Percentiles rank a stretch among this genome's conserved stretches.
Evolutionary conservation across 2,329 filamentous ascomycete genomes (phyloP).

Genomic region (Ophidiomyces ophidiicola): DNA sequence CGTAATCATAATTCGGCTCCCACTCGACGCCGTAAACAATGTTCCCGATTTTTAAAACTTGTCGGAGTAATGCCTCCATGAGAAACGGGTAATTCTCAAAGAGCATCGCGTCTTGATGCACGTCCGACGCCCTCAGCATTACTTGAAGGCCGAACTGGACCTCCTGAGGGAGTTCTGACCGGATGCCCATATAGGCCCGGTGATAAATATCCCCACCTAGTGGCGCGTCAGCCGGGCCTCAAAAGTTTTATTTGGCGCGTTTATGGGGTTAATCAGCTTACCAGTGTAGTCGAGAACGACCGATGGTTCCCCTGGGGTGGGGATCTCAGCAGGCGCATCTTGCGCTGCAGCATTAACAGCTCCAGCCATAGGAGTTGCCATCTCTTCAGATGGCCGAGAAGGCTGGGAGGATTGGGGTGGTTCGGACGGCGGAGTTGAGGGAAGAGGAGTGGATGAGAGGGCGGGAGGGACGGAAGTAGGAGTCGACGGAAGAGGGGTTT

Average conservation of each 20-base stretch:
- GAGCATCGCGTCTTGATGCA: conserved; percentile 88
- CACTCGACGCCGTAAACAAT: conserved; percentile 75
- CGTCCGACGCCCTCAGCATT: conserved; percentile 86
- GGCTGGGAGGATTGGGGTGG: background rate
- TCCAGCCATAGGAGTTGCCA: conserved; percentile 9
- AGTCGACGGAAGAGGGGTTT: background rate
- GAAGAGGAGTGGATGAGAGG: background rate
- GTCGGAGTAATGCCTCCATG: conserved; percentile 76
- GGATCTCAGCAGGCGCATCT: conserved; percentile 5
- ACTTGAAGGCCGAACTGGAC: conserved; percentile 90
- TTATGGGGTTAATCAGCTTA: background rate
- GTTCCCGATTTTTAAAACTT: conserved; percentile 63
- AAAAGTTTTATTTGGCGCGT: background rate
- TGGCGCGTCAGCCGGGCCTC: conserved; percentile 6
- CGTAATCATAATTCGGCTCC: conserved; percentile 59
- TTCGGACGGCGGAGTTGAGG: no score
- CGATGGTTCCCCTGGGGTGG: background rate
- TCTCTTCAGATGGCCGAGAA: background rate
- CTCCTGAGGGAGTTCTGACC: conserved; percentile 65
- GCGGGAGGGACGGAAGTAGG: background rate
- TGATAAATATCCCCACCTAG: conserved; percentile 61
- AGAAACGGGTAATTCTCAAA: conserved; percentile 85
- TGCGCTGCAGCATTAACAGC: conserved; percentile 3
- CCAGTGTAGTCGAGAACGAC: conserved; percentile 5
- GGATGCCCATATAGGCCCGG: conserved; percentile 69